Conservation (phyloP, 805 yeast species). For the Kregervanrija pseudodelftensis region DNA sequence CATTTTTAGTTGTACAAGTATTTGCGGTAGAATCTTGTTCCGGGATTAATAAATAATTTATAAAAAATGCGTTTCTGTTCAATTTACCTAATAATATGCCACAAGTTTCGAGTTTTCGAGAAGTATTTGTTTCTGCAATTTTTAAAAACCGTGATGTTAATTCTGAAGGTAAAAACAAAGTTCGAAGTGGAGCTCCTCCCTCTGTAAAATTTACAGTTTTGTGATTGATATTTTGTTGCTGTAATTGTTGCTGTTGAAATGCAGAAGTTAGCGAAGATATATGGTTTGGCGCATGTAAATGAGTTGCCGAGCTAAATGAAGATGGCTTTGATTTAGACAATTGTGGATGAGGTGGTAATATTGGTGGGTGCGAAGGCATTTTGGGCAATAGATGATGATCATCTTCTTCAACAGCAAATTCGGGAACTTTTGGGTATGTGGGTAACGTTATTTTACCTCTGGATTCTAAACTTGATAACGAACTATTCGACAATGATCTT, state of each 20-base stretch:
- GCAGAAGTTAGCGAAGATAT: background rate
- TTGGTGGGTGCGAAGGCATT: constrained; percentile 1
- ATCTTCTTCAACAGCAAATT: constrained; percentile 10
- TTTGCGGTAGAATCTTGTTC: constrained; percentile 56
- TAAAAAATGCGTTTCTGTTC: constrained; percentile 54
- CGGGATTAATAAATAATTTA: constrained; percentile 56
- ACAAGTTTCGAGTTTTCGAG: constrained; percentile 50
- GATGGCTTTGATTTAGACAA: background rate
- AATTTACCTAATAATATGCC: constrained; percentile 61
- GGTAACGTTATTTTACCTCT: constrained; percentile 3
- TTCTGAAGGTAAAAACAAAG: constrained; percentile 41
- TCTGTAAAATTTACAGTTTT: constrained; percentile 40
- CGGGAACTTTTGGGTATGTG: constrained; percentile 15
- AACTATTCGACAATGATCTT: constrained; percentile 18
- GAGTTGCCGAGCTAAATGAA: background rate
- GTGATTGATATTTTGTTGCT: constrained; percentile 22
- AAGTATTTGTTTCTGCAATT: constrained; percentile 44
- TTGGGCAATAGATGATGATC: background rate
- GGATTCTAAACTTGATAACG: constrained; percentile 11
- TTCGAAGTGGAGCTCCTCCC: constrained; percentile 48
- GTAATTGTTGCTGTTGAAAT: background rate
- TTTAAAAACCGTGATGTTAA: constrained; percentile 37
- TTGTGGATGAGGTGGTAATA: constrained; percentile 5
- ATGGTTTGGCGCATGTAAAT: background rate
- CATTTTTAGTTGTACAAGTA: constrained; percentile 56